Evolutionary conservation across 441 rosid species (phyloP).

Genomic region (Hura crepitans): DNA sequence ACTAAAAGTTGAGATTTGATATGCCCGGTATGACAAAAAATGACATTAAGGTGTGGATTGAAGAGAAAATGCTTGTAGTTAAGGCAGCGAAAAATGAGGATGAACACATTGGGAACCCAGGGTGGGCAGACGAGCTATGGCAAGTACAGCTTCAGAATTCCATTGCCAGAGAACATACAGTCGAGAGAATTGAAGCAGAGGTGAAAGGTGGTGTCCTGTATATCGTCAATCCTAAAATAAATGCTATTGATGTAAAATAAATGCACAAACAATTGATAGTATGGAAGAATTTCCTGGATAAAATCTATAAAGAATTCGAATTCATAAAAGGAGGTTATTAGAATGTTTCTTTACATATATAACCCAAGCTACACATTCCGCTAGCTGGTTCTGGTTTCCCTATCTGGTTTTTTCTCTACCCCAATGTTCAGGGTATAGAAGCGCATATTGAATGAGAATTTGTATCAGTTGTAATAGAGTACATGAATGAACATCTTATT

Average conservation of each 20-base stretch:
- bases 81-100: slow-evolving; percentile 25
- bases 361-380: background rate
- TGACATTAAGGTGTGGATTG: slow-evolving; percentile 30
- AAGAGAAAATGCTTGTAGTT: slow-evolving; percentile 22
- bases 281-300: background rate
- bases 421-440: background rate
- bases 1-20: slow-evolving; percentile 29
- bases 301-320: background rate
- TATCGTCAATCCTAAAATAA: slow-evolving; percentile 28
- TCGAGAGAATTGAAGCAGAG: slow-evolving; percentile 26
- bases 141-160: slow-evolving; percentile 26
- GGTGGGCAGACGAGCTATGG: slow-evolving; percentile 30
- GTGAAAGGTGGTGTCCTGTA: slow-evolving; percentile 32
- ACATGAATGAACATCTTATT: background rate
- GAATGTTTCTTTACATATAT: background rate
- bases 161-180: slow-evolving; percentile 30
- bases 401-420: background rate
- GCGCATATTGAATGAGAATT: background rate
- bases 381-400: background rate
- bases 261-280: background rate
- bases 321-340: background rate
- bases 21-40: slow-evolving; percentile 35
- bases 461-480: background rate
- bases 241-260: slow-evolving; percentile 25
- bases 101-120: slow-evolving; percentile 16